Evolutionary conservation across 805 yeast species (phyloP), one percentile per base, ranked within the genome.

Genomic region (Cyberlindnera veronae): DNA sequence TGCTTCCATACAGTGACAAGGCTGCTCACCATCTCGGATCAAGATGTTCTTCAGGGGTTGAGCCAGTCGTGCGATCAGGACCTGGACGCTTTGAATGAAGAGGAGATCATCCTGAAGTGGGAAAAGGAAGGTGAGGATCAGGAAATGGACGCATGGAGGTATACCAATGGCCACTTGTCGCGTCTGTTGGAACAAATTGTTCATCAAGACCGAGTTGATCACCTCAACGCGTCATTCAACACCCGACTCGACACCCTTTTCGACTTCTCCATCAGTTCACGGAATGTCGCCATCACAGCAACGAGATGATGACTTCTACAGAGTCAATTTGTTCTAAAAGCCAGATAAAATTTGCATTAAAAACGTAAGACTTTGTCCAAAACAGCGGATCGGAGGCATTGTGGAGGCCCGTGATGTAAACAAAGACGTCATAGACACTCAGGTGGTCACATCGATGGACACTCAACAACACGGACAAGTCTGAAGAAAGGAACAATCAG

Each of bases 1-100:
- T 50, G 54, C 27, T 36, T 27, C 22, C 49, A 50, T 24, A 45
- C 42, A 17, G 38, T 43, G 13, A 38, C 39, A 4, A 20, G 21
- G 15, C 34, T 46, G 6, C 17, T 35, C 5, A 45, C 38, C 9
- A 10, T 18, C 4, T n/a, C n/a, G n/a, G n/a, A n/a, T n/a, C n/a
- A n/a, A n/a, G 17, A 33, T 6, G 35, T 26, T 24, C 18, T 27
- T 2, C 26, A 10, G 6, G 19, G 27, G 17, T 29, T 41, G 11
- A 15, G 9, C 6, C 14, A 11, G 24, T 27, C 26, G 3, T 27
- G 30, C 1, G 38, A 32, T 13, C 48, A 44, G 18, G 52, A 48
- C 19, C 12, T 48, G 15, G 14, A 38, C 6, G 34, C 23, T 14
- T 18, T 49, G 16, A 23, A n/a, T 2, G 19, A 36, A 9, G 34